Evolutionary conservation across 208 protist genomes (phyloP).

Genomic region (Crithidia bombi): DNA sequence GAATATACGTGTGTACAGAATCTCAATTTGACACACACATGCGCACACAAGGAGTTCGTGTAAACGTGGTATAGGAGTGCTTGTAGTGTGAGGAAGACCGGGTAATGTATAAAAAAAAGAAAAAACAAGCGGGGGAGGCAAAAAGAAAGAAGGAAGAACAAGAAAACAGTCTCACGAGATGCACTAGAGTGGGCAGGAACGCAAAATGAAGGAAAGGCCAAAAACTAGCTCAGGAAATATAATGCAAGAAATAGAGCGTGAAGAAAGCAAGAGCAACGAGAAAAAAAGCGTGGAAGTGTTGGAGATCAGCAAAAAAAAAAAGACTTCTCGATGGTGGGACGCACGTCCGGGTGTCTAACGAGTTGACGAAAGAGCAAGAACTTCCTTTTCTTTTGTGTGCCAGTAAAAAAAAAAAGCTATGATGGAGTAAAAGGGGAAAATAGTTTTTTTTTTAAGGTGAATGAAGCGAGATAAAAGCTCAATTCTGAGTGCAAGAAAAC

Average conservation of each 20-base stretch:
- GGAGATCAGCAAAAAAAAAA: conserved; percentile 10
- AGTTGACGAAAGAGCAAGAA: conserved; percentile 10
- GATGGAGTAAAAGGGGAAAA: too few species aligned
- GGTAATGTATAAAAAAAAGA: not conserved
- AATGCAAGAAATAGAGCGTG: not conserved
- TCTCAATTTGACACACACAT: too few species aligned
- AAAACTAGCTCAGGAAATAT: conserved; percentile 3
- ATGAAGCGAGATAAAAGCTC: not conserved
- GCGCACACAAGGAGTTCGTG: too few species aligned
- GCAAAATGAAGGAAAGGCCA: not conserved
- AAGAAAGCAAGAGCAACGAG: not conserved
- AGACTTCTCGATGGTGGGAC: conserved; percentile 1
- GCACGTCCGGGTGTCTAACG: not conserved
- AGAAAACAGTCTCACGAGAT: conserved; percentile 5
- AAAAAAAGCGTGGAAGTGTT: not conserved
- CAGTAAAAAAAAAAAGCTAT: too few species aligned
- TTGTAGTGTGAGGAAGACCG: not conserved
- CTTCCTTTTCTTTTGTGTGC: too few species aligned
- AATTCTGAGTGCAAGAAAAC: not conserved
- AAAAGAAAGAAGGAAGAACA: not conserved
- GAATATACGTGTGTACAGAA: not conserved
- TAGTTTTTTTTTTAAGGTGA: not conserved
- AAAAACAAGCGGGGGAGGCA: not conserved
- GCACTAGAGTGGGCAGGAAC: too few species aligned
- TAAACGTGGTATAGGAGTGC: too few species aligned